phyloP scores from a whole-genome alignment of 148 eudicot genomes.

The Silene uniflora region DNA sequence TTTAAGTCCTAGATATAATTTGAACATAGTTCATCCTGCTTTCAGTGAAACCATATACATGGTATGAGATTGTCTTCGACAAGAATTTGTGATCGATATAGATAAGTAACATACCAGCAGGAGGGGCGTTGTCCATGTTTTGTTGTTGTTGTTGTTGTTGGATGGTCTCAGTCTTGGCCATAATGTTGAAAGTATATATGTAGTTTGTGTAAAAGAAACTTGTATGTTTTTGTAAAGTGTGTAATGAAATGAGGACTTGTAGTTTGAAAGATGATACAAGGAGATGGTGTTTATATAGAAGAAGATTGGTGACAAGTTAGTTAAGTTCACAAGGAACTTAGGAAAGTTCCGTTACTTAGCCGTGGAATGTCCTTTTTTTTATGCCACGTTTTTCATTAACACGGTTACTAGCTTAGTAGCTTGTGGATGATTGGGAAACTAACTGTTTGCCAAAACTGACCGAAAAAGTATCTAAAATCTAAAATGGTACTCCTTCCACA shows the following conservation, averaged over 20 bases:
- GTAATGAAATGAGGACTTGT: not conserved
- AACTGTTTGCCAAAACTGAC: no score
- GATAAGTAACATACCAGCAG: constrained; percentile 34
- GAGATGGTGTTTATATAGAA: not conserved
- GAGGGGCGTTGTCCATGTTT: constrained; percentile 39
- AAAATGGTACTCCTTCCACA: no score
- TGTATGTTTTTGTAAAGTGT: not conserved
- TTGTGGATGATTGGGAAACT: no score
- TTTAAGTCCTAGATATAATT: no score
- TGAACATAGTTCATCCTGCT: no score
- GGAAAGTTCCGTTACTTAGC: not conserved
- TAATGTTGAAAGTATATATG: not conserved
- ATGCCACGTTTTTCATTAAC: not conserved
- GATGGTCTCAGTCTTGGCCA: constrained; percentile 3
- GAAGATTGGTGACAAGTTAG: not conserved
- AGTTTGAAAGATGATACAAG: not conserved
- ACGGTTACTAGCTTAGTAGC: not conserved
- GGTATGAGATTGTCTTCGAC: no score
- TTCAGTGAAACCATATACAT: no score
- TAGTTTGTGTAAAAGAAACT: not conserved
- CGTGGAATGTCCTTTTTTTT: not conserved
- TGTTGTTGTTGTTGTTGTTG: constrained; percentile 32
- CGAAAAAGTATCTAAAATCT: no score
- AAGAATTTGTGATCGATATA: not conserved
- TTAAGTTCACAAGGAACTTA: not conserved